These are phyloP conservation scores for Diaporthe sp. DNA, from an alignment of 2,329 filamentous ascomycete species.

Conservation along the genomic window DNA sequence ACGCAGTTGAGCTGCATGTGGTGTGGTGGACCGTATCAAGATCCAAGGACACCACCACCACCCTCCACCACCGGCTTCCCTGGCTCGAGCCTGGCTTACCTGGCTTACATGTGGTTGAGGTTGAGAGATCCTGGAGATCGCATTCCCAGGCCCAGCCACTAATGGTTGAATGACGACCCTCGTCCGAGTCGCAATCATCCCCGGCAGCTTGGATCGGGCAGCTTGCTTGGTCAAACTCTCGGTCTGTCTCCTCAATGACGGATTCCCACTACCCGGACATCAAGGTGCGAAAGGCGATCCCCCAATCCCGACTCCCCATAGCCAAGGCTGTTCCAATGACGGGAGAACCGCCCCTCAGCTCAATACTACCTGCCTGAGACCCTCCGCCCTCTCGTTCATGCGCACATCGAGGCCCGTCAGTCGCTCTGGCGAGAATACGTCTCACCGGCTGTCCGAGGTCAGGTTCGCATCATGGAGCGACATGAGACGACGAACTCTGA, in stretches of 20 bases:
- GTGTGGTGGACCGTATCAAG: constrained; percentile 36
- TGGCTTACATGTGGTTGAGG: constrained; percentile 23
- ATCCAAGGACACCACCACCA: constrained; percentile 27
- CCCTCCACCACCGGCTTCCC: neutral
- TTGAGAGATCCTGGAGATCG: constrained; percentile 21
- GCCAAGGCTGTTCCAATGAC: constrained; percentile 5
- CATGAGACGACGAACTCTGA: constrained; percentile 38
- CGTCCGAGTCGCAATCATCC: neutral
- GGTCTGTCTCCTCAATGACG: constrained; percentile 31
- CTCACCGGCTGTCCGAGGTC: constrained; percentile 23
- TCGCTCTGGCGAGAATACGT: constrained; percentile 2
- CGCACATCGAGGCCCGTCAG: constrained; percentile 22
- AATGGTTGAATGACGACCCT: constrained; percentile 28
- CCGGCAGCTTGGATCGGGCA: constrained; percentile 24
- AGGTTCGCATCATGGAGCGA: constrained; percentile 27
- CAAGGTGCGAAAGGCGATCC: constrained; percentile 33
- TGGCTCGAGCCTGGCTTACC: too few species aligned
- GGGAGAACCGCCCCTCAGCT: neutral
- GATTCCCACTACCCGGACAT: constrained; percentile 31
- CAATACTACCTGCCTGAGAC: constrained; percentile 21
- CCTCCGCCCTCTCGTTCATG: constrained; percentile 32
- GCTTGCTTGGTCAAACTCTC: constrained; percentile 30
- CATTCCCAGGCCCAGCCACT: constrained; percentile 13
- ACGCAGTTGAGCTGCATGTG: constrained; percentile 39
- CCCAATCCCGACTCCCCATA: neutral